A percentile compares a stretch with the other conserved stretches of the same genome.
Conservation (phyloP, 805 yeast species). For the Ogataea nonfermentans region DNA sequence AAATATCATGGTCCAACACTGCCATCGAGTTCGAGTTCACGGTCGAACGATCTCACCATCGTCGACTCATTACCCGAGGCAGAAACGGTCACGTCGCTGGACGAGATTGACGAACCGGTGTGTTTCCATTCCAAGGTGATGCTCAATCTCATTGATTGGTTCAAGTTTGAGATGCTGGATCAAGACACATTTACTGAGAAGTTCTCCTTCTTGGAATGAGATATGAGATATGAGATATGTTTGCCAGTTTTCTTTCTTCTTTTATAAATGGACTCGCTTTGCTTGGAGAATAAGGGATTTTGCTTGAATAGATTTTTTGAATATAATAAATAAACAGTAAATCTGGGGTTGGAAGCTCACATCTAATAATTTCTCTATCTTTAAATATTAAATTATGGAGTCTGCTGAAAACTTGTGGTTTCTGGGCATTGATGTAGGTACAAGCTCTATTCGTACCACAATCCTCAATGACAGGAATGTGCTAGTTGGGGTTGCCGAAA, state of each 20-base stretch:
- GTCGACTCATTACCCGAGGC: slow-evolving; percentile 34
- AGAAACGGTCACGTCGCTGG: slow-evolving; percentile 41
- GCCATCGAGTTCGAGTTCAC: slow-evolving; percentile 26
- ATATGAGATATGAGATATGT: not conserved
- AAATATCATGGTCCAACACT: slow-evolving; percentile 13
- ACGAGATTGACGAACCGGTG: slow-evolving; percentile 37
- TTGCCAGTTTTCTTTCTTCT: not conserved
- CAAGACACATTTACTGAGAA: slow-evolving; percentile 29
- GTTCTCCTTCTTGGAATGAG: slow-evolving; percentile 17
- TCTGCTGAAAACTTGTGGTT: slow-evolving; percentile 6
- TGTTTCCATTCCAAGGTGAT: slow-evolving; percentile 54
- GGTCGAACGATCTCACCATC: slow-evolving; percentile 35
- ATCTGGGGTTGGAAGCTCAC: slow-evolving; percentile 1
- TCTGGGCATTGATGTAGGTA: slow-evolving; percentile 21
- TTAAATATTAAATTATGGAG: too few relatives aligned
- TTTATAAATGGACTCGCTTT: slow-evolving; percentile 7
- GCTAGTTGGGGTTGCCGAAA: slow-evolving; percentile 11
- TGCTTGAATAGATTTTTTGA: not conserved
- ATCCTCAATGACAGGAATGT: slow-evolving; percentile 1
- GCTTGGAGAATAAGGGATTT: slow-evolving; percentile 2
- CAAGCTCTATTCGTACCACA: slow-evolving; percentile 15
- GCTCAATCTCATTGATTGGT: slow-evolving; percentile 43
- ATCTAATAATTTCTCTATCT: too few relatives aligned
- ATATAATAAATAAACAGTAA: not conserved
- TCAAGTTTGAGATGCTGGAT: slow-evolving; percentile 38